A percentile compares a stretch with the other conserved stretches of the same genome.
Conservation (phyloP, 2,329 filamentous ascomycete species). For the Clarireedia homoeocarpa region DNA sequence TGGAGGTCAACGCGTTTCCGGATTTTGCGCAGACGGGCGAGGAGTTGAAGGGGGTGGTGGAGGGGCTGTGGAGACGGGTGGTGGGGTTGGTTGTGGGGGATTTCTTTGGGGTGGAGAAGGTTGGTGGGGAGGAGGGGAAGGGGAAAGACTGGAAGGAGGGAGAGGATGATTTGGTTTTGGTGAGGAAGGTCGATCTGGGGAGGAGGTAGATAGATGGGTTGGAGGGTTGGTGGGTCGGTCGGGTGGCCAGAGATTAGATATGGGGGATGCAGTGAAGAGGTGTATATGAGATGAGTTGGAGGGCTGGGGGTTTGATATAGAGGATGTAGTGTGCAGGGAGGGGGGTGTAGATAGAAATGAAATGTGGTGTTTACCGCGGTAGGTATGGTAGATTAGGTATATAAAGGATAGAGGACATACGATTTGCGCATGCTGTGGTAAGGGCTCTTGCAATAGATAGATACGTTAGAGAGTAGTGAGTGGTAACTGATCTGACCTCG, state of each 20-base stretch:
- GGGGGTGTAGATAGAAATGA: not conserved
- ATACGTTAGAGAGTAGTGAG: no score
- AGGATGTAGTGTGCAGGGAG: not conserved
- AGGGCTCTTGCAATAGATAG: no score
- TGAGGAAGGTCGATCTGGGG: conserved; percentile 34
- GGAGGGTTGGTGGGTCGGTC: no score
- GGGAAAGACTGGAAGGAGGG: conserved; percentile 25
- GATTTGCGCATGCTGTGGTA: no score
- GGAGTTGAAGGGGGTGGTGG: conserved; percentile 63
- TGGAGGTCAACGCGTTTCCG: conserved; percentile 94
- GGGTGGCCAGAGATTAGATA: no score
- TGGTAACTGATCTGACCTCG: no score
- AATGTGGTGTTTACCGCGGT: not conserved
- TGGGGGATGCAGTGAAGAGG: no score
- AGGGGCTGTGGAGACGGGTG: conserved; percentile 68
- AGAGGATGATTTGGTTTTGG: conserved; percentile 34
- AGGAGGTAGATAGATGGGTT: not conserved
- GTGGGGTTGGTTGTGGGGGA: conserved; percentile 57
- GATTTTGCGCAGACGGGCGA: conserved; percentile 89
- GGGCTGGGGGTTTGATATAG: no score
- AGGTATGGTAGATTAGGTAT: no score
- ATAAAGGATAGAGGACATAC: no score
- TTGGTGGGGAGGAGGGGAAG: no score
- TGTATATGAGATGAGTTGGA: not conserved
- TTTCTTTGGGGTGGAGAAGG: conserved; percentile 50